Base-by-base conservation (phyloP, 1,139 yeast genomes). In the Kodamaea plutei region DNA sequence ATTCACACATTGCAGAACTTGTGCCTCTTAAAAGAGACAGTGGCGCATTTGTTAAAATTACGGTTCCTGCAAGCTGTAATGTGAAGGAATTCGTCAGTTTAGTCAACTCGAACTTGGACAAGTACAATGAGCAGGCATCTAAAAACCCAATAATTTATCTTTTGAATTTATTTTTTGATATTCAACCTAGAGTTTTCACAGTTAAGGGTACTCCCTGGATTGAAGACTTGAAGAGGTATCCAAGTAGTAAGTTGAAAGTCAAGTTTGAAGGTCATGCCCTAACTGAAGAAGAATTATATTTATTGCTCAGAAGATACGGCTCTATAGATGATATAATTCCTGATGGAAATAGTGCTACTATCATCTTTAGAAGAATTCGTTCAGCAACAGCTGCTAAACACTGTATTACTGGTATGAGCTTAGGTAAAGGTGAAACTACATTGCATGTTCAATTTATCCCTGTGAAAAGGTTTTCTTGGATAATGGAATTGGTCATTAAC, bases 141-240 rank as follows among this genome's bases (percentile, higher is more conserved):
- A 48, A 52, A 45, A 44, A 69, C 41, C 41, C 55, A 3, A 37
- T 63, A 54, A 34, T 60, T 7, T 33, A 34, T 19, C 22, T 46
- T 1, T 19, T 37, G n/a, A 41, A 47, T 20, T 30, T 35, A 7
- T 4, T 59, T 2, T 42, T 49, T 34, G 43, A 45, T 20, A 37
- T 36, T 3, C 54, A 49, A 69, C 78, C 57, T 54, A 59, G 39
- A 48, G 83, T 63, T 34, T 82, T 68, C 47, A 78, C 84, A 0
- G 97, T 93, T 1, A 81, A 82, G 44, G 98, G 98, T 36, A 69
- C 76, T 0, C 98, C 98, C 0, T 91, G 97, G 96, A 84, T 91
- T 40, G 97, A 91, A 56, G 98, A 91, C 53, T 65, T 91, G 50
- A 73, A 84, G 43, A 63, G 96, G 41, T 73, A 71, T 41, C 94